phyloP scores from a whole-genome alignment of 495 filamentous ascomycete genomes.

The Xylaria nigripes region DNA sequence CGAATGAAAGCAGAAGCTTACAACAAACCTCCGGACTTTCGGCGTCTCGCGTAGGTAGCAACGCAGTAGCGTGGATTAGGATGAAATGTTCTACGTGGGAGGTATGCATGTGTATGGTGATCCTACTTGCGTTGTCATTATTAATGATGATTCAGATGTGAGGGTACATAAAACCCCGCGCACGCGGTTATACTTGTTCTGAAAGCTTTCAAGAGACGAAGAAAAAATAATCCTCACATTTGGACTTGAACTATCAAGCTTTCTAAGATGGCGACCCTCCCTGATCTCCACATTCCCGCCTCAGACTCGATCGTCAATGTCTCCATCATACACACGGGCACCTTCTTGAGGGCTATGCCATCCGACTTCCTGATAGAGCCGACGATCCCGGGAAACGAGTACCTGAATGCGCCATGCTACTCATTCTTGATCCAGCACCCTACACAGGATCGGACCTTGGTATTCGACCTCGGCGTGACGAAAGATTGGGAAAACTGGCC shows the following conservation, averaged over 20 bases:
- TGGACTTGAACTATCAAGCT: neutral
- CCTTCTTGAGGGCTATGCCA: slow-evolving; percentile 28
- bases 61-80: too few relatives aligned
- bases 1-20: too few relatives aligned
- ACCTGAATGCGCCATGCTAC: slow-evolving; percentile 38
- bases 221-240: neutral
- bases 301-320: slow-evolving; percentile 43
- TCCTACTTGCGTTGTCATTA: too few relatives aligned
- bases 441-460: slow-evolving; percentile 30
- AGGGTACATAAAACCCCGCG: too few relatives aligned
- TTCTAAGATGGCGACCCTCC: slow-evolving; percentile 18
- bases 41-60: too few relatives aligned
- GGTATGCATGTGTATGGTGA: too few relatives aligned
- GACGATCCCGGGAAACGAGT: slow-evolving; percentile 32
- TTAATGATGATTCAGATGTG: too few relatives aligned
- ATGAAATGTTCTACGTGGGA: too few relatives aligned
- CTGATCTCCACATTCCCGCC: slow-evolving; percentile 39
- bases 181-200: too few relatives aligned
- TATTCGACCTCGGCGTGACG: slow-evolving; percentile 54
- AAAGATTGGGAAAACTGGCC: slow-evolving; percentile 43
- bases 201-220: neutral
- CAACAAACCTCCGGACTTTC: too few relatives aligned
- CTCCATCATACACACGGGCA: slow-evolving; percentile 48
- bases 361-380: slow-evolving; percentile 34
- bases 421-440: slow-evolving; percentile 50